Conservation (phyloP, 179 eudicot genomes). For the Silene noctiflora region DNA sequence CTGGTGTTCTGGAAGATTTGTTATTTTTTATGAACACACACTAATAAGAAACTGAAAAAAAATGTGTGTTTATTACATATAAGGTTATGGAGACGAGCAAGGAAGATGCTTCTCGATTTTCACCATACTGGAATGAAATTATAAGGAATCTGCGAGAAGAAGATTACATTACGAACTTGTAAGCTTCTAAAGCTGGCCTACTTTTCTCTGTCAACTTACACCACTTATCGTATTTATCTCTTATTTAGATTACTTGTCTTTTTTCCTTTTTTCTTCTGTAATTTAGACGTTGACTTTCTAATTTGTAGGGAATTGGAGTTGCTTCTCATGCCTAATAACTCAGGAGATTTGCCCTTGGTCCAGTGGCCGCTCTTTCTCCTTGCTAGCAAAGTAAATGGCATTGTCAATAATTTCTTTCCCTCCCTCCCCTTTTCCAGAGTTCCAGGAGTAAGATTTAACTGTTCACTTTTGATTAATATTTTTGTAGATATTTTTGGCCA, state of each 20-base stretch:
- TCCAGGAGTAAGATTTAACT: not conserved
- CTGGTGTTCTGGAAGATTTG: not conserved
- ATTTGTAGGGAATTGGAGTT: slow-evolving; percentile 79
- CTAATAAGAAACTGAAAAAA: not conserved
- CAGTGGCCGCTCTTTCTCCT: slow-evolving; percentile 99
- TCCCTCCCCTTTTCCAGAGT: not conserved
- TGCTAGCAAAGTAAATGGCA: slow-evolving; percentile 80
- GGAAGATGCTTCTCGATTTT: slow-evolving; percentile 77
- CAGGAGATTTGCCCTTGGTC: slow-evolving; percentile 72
- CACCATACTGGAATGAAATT: slow-evolving; percentile 99
- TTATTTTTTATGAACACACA: not conserved
- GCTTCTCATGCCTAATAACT: slow-evolving; percentile 88
- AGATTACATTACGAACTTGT: slow-evolving; percentile 75
- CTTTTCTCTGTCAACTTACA: not conserved
- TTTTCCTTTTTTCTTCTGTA: not conserved
- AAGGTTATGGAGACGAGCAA: slow-evolving; percentile 69
- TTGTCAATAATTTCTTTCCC: not conserved
- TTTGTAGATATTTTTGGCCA: slow-evolving; percentile 80
- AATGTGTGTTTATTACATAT: slow-evolving; percentile 6
- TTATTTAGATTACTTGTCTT: not conserved
- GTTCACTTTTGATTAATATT: not conserved
- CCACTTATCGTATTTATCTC: not conserved
- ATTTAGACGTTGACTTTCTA: not conserved
- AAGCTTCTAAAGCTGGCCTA: slow-evolving; percentile 31
- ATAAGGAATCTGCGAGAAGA: slow-evolving; percentile 85